Evolutionary conservation across 2,329 filamentous ascomycete species (phyloP), one percentile per base, ranked within the genome.

Genomic region (Aspergillus novoparasiticus): DNA sequence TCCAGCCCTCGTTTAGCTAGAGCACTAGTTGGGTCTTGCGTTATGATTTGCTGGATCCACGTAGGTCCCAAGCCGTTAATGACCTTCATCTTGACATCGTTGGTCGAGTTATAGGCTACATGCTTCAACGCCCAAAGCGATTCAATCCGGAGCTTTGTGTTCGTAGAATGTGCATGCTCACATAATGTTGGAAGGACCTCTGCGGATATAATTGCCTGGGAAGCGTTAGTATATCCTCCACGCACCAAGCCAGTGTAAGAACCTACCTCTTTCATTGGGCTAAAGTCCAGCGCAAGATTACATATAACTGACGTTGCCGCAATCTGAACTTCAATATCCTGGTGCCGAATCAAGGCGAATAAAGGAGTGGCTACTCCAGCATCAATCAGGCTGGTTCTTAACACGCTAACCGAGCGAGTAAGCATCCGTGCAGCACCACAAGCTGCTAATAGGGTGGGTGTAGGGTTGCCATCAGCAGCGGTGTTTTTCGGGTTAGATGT

Each of bases 51-150:
- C 65, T 94, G 85, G 14, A 98, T 84, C 92, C 93, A 97, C 12
- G 87, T 88, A 0, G 92, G 86, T 10, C 89, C 89, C 4, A 98
- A 83, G 71, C 91, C 88, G 57, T 94, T 88, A 14, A 98, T 80
- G 64, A 92, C 92, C 55, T 86, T 85, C 71, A 90, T 90, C 78
- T 95, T 96, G 68, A 91, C 82, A 14, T 90, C 86, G 51, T 90
- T 88, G 21, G 86, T 85, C 6, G 91, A 87, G 26, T 88, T 89
- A 66, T 91, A 86, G 3, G 96, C 90, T 57, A 97, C 85, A 78
- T 98, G 93, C 75, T 98, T 98, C 62, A 99, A 81, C 6, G 93
- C 93, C 94, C 95, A 99, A 1, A 99, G 80, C 26, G 94, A 93
- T 71, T 95, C 93, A 30, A 96, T 84, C 28, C 93, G 88, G 59